A percentile compares a stretch with the other conserved stretches of the same genome.
These are phyloP conservation scores for Eucalyptus camaldulensis DNA, from an alignment of 345 rosid genomes.

Conservation along the genomic window DNA sequence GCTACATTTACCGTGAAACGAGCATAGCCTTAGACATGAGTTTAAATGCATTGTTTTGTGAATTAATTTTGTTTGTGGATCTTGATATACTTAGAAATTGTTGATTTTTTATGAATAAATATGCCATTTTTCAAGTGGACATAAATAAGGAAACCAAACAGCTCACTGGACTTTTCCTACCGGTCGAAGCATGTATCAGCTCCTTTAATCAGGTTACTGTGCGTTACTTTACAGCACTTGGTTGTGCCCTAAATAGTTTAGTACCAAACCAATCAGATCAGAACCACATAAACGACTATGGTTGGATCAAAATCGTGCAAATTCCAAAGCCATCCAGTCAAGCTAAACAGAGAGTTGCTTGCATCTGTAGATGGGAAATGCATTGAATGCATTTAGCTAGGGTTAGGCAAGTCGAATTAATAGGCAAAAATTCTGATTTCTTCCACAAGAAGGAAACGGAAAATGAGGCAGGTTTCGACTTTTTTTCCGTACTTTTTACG, in stretches of 20 bases:
- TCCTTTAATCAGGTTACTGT: neutral
- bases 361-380: neutral
- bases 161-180: neutral
- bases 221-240: neutral
- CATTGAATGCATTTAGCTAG: neutral
- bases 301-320: neutral
- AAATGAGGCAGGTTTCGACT: neutral
- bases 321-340: neutral
- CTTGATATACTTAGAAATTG: neutral
- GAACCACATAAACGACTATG: neutral
- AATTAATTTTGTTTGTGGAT: neutral
- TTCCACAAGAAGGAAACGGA: neutral
- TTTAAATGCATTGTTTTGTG: neutral
- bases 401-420: neutral
- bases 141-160: neutral
- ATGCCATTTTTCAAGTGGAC: neutral
- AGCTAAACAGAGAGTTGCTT: neutral
- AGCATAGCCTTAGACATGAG: neutral
- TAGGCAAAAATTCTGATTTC: neutral
- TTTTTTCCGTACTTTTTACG: neutral
- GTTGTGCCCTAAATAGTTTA: neutral
- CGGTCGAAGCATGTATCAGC: neutral
- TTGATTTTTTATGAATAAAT: neutral
- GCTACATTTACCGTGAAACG: accelerated
- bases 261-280: neutral